Evolutionary conservation across 768 basidiomycete genomes (phyloP), one percentile per base, ranked within the genome.

Genomic region (Glaciozyma martinii): DNA sequence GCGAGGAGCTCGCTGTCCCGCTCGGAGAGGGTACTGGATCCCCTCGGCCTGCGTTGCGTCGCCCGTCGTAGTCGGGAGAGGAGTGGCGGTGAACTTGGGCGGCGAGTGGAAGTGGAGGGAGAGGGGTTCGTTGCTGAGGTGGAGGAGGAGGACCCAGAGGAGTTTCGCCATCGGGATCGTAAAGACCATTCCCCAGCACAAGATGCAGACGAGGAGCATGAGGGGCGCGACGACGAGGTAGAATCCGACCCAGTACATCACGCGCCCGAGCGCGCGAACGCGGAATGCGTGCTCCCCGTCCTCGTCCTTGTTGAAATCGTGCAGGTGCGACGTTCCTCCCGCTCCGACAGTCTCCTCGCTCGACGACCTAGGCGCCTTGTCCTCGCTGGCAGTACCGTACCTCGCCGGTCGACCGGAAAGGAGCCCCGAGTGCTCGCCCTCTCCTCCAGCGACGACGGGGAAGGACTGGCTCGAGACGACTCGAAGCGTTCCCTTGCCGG

Each of bases 151-250:
- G n/a, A 85, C 89, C 94, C 94, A 98, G 71, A 86, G 90, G 58
- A 99, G 82, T 76, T 88, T 94, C 40, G 93, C 95, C 95, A 99
- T 99, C 5, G 95, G 95, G 69, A 99, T 88, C 62, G 93, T 89
- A 75, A 99, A 81, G 66, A 99, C 85, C 66, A 91, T 81, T n/a
- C 82, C 91, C 92, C 93, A 99, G 78, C 95, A 98, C 59, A 90
- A 78, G 67, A 89, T 73, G 76, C 91, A 95, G 33, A 90, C 89
- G 66, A 88, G 62, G 60, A 95, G 81, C 82, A 98, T 86, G 67
- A 90, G 78, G 9, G 95, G 95, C 1, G 90, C 88, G 72, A 99
- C 86, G 74, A 95, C 79, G 67, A 80, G 78, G 68, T 84, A 76
- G 75, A 97, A 83, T 12, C 81, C 77, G 42, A 87, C 77, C 89